These are phyloP conservation scores for Helicocarpus griseus DNA, from an alignment of 2,329 filamentous ascomycete genomes.

Conservation along the genomic window DNA sequence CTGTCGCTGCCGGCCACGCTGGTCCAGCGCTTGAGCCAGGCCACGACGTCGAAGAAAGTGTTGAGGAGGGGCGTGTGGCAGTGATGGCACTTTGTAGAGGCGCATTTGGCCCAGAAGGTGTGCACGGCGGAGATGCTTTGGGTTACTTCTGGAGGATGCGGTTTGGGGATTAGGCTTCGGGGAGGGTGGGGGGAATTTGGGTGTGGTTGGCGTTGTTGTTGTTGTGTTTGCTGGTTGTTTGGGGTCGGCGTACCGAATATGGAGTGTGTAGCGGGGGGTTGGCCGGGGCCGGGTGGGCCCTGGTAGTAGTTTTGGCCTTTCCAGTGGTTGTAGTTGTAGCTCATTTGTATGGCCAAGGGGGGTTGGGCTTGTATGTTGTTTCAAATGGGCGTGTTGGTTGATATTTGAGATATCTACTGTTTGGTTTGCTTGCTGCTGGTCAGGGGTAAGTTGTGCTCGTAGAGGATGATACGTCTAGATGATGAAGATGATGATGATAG, in stretches of 20 bases:
- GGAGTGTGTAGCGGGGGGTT: no score
- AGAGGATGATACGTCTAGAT: no score
- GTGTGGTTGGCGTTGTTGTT: not conserved
- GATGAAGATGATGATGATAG: not conserved
- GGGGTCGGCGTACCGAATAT: not conserved
- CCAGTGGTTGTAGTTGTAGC: no score
- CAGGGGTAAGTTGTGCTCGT: no score
- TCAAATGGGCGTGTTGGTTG: no score
- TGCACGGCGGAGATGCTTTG: conserved; percentile 7
- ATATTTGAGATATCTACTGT: no score
- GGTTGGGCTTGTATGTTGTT: no score
- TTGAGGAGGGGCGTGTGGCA: conserved; percentile 6
- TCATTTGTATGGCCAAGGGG: no score
- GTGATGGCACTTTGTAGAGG: conserved; percentile 7
- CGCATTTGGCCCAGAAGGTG: conserved; percentile 6
- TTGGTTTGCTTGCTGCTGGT: no score
- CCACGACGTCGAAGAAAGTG: conserved; percentile 3
- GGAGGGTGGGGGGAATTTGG: not conserved
- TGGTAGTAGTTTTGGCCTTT: no score
- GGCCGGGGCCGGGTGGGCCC: no score
- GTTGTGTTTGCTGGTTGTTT: not conserved
- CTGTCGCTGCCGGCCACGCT: not conserved
- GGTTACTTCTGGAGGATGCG: conserved; percentile 3
- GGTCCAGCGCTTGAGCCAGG: conserved; percentile 9
- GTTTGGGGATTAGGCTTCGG: not conserved